These are phyloP conservation scores for Brassica carinata DNA, from an alignment of 345 rosid genomes.

Conservation along the genomic window DNA sequence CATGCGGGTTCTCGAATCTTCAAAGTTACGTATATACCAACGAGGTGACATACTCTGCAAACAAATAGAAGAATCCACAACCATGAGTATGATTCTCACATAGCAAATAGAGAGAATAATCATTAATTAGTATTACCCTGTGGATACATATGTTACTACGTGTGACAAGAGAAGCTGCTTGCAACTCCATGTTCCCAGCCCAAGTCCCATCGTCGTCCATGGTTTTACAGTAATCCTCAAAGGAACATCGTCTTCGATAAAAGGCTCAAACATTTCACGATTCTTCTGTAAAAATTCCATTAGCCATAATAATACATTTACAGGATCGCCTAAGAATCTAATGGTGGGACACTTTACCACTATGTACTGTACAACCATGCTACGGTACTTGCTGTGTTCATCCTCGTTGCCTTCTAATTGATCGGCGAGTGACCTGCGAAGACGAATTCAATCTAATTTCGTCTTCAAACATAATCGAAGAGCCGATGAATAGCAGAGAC, in stretches of 20 bases:
- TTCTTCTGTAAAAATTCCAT: conserved; percentile 51
- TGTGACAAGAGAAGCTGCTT: conserved; percentile 91
- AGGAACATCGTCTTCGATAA: conserved; percentile 89
- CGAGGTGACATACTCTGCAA: conserved; percentile 79
- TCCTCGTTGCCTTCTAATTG: conserved; percentile 88
- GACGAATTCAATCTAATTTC: conserved; percentile 31
- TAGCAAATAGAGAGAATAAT: neutral
- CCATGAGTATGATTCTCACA: neutral
- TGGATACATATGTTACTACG: conserved; percentile 83
- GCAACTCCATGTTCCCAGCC: conserved; percentile 98
- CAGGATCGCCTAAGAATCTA: neutral
- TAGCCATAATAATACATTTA: neutral
- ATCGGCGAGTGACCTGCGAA: conserved; percentile 82
- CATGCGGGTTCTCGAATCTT: conserved; percentile 61
- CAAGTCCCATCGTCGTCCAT: conserved; percentile 92
- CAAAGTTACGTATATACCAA: conserved; percentile 88
- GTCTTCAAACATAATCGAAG: neutral
- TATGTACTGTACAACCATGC: conserved; percentile 72
- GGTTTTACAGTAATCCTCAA: conserved; percentile 77
- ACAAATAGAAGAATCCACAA: neutral
- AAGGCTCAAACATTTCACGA: conserved; percentile 81
- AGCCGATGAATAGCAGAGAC: neutral
- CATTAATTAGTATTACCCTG: conserved; percentile 49
- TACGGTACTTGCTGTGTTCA: conserved; percentile 72
- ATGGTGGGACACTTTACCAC: conserved; percentile 43